Conservation (phyloP, 1,284 basidiomycete species). For the Microbotryum lychnidis-dioicae region DNA sequence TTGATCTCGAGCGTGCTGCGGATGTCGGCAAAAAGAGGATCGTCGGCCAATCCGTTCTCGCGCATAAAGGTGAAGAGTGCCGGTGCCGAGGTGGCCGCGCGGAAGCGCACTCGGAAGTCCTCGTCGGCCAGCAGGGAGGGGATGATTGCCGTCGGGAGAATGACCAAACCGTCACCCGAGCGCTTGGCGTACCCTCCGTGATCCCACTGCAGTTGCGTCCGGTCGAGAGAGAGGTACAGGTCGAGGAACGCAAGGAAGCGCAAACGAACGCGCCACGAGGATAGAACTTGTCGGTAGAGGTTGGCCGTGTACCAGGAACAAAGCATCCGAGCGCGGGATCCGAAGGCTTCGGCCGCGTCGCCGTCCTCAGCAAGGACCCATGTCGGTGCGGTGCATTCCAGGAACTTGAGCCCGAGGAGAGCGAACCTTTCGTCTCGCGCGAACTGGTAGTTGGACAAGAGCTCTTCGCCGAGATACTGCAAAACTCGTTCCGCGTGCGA, state of each 20-base stretch:
- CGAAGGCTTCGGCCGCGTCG: conserved; percentile 41
- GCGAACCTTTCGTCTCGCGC: conserved; percentile 52
- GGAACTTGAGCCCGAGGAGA: conserved; percentile 52
- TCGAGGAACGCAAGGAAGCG: conserved; percentile 58
- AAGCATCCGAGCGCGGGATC: conserved; percentile 48
- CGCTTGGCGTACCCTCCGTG: conserved; percentile 33
- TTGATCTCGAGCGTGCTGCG: conserved; percentile 41
- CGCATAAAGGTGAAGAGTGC: conserved; percentile 44
- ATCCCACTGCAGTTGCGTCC: conserved; percentile 50
- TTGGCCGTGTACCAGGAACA: conserved; percentile 50
- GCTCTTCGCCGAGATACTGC: conserved; percentile 48
- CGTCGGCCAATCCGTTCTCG: conserved; percentile 10
- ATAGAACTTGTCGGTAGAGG: conserved; percentile 46
- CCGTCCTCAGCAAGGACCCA: conserved; percentile 52
- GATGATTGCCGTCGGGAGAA: conserved; percentile 46
- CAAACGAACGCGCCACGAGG: conserved; percentile 57
- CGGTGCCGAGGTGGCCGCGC: conserved; percentile 58
- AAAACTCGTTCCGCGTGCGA: conserved; percentile 49
- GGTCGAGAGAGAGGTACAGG: conserved; percentile 56
- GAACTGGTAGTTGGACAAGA: conserved; percentile 55
- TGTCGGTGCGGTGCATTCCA: conserved; percentile 56
- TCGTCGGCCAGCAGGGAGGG: conserved; percentile 54
- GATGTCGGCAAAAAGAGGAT: conserved; percentile 28
- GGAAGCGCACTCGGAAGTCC: conserved; percentile 80
- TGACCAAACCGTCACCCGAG: conserved; percentile 32